Base-by-base conservation (phyloP, 2,329 filamentous ascomycete species). In the Diplodia seriata region DNA sequence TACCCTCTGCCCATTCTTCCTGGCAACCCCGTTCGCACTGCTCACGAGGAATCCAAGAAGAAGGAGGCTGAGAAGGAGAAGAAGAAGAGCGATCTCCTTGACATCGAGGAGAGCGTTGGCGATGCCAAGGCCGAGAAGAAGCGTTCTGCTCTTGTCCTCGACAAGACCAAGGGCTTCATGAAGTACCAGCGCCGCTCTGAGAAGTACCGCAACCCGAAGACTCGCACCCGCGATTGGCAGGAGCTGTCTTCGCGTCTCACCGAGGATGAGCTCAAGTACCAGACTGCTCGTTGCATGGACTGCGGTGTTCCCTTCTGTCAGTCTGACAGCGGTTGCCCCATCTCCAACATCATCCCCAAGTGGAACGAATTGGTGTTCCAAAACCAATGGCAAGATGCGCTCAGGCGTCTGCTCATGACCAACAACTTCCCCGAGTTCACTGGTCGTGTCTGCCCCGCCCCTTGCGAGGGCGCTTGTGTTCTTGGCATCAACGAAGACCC, bases 371-470 rank as follows among this genome's bases (percentile, higher is more conserved):
- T 97, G 9, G 87, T 96, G 0, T 88, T 87, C 76, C 83, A 88
- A 68, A 86, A 87, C 57, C 90, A 96, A 70, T 98, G 94, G 94
- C 87, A 89, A 73, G 94, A 97, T 80, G 94, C 94, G 29, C 88
- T 97, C 4, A 94, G 97, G 81, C 88, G 93, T 69, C 86, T 98
- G 12, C 85, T 97, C 66, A 94, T 96, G 91, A 97, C 94, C 72
- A 97, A 98, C 85, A 97, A 97, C 82, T 97, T 98, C 86, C 94
- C 94, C 4, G 94, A 98, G 78, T 97, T 97, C 80, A 98, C 94
- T 73, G 94, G 94, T 68, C 94, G 94, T 83, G 94, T 97, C 69
- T 98, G 94, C 81, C 94, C 94, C 69, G 94, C 94, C 76, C 94
- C 94, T 80, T 98, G 94, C 75, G 94, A 98, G 81, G 94, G 94